Base-by-base conservation (phyloP, 805 yeast species). In the Ogataea ganodermae region DNA sequence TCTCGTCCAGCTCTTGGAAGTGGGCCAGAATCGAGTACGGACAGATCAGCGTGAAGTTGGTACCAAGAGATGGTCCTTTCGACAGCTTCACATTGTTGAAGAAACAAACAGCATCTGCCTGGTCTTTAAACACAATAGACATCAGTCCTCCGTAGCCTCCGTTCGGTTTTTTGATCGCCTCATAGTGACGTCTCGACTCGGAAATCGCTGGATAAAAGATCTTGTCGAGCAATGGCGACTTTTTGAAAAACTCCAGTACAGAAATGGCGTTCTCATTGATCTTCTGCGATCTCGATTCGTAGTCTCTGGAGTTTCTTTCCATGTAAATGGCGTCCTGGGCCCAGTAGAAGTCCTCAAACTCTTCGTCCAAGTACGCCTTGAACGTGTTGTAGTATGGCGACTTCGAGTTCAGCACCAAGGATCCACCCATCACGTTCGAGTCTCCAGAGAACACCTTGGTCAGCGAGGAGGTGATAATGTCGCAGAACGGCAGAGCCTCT, bases 361-460 rank as follows among this genome's bases (percentile, higher is more conserved):
- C 74, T 7, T 72, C 70, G 46, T 75, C 59, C 55, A 82, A 72
- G 56, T 75, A 75, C 32, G 63, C 48, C 60, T 83, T 83, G 48
- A 88, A 74, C 46, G 44, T 49, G 2, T 56, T 47, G 69, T 79
- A 90, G 52, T 59, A 66, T 35, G 65, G 68, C 7, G 91, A 76
- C 5, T 72, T 59, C 4, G 91, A 86, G 61, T 92, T 94, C 57
- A 94, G 69, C 5, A 89, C 83, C 51, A 91, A 66, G 10, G 92
- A 83, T 2, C 99, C 99, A 0, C 90, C 97, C 92, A 92, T 87
- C 43, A 92, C 97, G 61, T 92, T 90, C 26, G 96, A 85, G 64
- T 89, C 97, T 20, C 98, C 97, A 30, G 92, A 83, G 63, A 94
- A 94, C 14, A 91, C 86, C 65, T 94, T 94, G 9, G 97, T 91